Conservation (phyloP, 148 eudicot species). For the Cornus florida region DNA sequence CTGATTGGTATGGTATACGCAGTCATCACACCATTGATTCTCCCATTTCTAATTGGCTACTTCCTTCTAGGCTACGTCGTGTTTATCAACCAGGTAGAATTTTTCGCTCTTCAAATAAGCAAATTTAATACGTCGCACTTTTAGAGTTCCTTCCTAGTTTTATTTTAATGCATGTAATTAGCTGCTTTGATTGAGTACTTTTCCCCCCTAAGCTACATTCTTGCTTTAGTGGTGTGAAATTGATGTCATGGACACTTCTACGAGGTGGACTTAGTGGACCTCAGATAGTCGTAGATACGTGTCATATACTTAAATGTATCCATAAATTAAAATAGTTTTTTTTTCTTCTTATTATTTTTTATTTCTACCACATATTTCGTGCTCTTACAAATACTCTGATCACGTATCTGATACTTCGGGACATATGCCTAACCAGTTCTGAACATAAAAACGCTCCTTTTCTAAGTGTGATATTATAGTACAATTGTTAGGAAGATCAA, state of each 20-base stretch:
- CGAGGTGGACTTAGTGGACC: too few species aligned
- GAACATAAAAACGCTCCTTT: too few species aligned
- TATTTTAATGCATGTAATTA: neutral
- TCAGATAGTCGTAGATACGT: too few species aligned
- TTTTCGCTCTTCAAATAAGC: neutral
- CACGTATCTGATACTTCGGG: too few species aligned
- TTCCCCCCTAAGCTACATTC: neutral
- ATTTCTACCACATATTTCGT: too few species aligned
- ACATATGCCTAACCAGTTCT: too few species aligned
- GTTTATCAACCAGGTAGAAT: conserved; percentile 76
- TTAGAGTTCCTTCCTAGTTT: neutral
- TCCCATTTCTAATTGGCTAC: conserved; percentile 86
- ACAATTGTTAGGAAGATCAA: too few species aligned
- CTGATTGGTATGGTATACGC: conserved; percentile 87
- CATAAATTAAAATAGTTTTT: too few species aligned
- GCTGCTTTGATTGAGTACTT: neutral
- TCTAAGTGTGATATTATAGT: too few species aligned
- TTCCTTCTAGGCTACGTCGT: conserved; percentile 80
- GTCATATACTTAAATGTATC: too few species aligned
- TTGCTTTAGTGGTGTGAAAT: neutral
- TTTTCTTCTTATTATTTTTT: too few species aligned
- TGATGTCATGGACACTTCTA: neutral
- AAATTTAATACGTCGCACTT: neutral
- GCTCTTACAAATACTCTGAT: too few species aligned
- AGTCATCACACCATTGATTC: conserved; percentile 82